Conservation (phyloP, 139 green algal species). For the Chlorella vulgaris region DNA sequence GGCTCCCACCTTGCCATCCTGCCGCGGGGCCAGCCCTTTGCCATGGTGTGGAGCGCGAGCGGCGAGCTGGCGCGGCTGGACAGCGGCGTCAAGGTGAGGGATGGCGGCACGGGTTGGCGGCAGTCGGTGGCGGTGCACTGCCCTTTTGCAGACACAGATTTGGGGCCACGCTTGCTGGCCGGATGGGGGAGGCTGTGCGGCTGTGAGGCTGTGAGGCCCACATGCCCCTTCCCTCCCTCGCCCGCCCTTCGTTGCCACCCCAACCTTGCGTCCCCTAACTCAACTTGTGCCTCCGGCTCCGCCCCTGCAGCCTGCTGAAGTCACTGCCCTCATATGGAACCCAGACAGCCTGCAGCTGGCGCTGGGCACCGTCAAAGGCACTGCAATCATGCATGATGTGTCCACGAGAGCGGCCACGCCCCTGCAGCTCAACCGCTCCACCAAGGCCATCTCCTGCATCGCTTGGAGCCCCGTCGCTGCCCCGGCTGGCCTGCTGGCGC, state of each 20-base stretch:
- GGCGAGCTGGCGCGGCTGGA: constrained; percentile 71
- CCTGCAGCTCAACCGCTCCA: neutral
- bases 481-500: constrained; percentile 13
- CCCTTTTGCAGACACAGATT: too few species aligned
- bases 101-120: too few species aligned
- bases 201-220: too few species aligned
- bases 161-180: too few species aligned
- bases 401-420: neutral
- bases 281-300: neutral
- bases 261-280: neutral
- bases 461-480: neutral
- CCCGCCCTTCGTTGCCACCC: too few species aligned
- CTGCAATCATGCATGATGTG: constrained; percentile 73
- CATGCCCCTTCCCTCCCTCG: too few species aligned
- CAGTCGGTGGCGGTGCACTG: too few species aligned
- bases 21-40: constrained; percentile 58
- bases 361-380: constrained; percentile 75
- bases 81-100: constrained; percentile 66
- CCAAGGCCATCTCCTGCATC: constrained; percentile 9
- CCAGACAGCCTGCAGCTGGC: constrained; percentile 57
- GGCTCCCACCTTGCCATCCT: constrained; percentile 73
- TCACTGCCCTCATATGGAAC: constrained; percentile 61
- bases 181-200: too few species aligned
- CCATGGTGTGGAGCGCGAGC: constrained; percentile 66
- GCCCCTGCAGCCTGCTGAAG: constrained; percentile 58